Evolutionary conservation across 352 stramenopile genomes (phyloP), one percentile per base, ranked within the genome.

Genomic region (Globisporangium takayamanum): DNA sequence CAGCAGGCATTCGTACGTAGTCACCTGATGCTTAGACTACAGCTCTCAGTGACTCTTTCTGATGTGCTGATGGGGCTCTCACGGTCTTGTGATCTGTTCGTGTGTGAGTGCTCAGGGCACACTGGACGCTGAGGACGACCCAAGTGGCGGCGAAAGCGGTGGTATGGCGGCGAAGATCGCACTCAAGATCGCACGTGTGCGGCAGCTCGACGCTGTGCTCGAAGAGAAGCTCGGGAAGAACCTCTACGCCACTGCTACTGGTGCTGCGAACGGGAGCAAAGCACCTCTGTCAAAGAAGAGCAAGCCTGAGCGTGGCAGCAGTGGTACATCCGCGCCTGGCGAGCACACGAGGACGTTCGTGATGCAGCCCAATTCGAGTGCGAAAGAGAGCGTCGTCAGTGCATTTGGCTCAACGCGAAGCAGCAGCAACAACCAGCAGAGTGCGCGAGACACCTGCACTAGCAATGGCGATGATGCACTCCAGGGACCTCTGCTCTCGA

Each of bases 161-260:
- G 60, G 56, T 11, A 50, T 87, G 26, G 64, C 68, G 22, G 66
- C 76, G 41, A 90, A 88, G 55, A 87, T 90, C 41, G 80, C 78
- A n/a, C 59, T 88, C 42, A 88, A 88, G 60, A 84, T 87, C 66
- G 76, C 78, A 22, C 74, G 73, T 7, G 78, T 90, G 48, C 74
- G 74, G 26, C 78, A 87, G 42, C 56, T 87, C 10, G 80, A 90
- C 53, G 62, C 55, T 0, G 67, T 87, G 41, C 52, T 90, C 33
- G 76, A 88, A 42, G 72, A 85, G 10, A 87, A 87, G 61, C 64
- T 86, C 7, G 78, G 78, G 16, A 83, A 79, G 56, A 79, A 81
- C 28, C 52, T 88, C 46, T 88, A 88, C 33, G n/a, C 54, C 6
- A 5, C 36, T 8, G 30, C 65, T 14, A 45, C 57, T 25, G 50